Conservation (phyloP, 1,284 basidiomycete genomes). For the Cryptococcus jaspeensis region DNA sequence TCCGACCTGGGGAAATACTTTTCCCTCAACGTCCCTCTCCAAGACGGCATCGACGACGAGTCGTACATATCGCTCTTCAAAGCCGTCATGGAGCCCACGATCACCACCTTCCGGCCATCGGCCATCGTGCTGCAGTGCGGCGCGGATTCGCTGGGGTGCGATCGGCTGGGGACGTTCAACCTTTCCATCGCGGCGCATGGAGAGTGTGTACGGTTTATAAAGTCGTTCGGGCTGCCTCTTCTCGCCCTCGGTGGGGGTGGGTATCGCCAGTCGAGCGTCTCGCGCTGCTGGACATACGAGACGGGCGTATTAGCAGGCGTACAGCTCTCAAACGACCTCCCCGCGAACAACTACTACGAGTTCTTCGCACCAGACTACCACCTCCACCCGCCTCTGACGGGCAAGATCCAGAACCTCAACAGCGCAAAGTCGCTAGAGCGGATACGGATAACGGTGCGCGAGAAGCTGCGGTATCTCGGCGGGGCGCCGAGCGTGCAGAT, state of each 20-base stretch:
- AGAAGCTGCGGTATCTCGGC: constrained; percentile 87
- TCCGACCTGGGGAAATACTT: constrained; percentile 92
- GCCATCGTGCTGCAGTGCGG: constrained; percentile 96
- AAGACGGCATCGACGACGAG: constrained; percentile 96
- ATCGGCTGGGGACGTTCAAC: constrained; percentile 95
- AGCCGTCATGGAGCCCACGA: constrained; percentile 90
- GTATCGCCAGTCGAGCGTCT: constrained; percentile 81
- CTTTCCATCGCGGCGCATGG: constrained; percentile 98
- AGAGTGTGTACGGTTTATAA: constrained; percentile 95
- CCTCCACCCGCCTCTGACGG: constrained; percentile 87
- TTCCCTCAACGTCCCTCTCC: constrained; percentile 89
- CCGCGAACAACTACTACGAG: constrained; percentile 83
- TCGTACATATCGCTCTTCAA: constrained; percentile 96
- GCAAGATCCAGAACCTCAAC: constrained; percentile 91
- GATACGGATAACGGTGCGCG: constrained; percentile 81
- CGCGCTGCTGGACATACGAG: constrained; percentile 98
- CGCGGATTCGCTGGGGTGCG: constrained; percentile 92
- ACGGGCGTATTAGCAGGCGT: constrained; percentile 89
- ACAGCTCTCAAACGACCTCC: constrained; percentile 79
- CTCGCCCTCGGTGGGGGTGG: constrained; percentile 92
- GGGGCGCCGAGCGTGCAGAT: constrained; percentile 94
- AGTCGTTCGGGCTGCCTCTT: constrained; percentile 84
- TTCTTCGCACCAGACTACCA: constrained; percentile 93
- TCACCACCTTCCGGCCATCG: constrained; percentile 82
- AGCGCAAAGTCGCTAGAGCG: constrained; percentile 76